These are phyloP conservation scores for Microdochium paspali DNA, from an alignment of 2,329 filamentous ascomycete genomes.

Conservation along the genomic window DNA sequence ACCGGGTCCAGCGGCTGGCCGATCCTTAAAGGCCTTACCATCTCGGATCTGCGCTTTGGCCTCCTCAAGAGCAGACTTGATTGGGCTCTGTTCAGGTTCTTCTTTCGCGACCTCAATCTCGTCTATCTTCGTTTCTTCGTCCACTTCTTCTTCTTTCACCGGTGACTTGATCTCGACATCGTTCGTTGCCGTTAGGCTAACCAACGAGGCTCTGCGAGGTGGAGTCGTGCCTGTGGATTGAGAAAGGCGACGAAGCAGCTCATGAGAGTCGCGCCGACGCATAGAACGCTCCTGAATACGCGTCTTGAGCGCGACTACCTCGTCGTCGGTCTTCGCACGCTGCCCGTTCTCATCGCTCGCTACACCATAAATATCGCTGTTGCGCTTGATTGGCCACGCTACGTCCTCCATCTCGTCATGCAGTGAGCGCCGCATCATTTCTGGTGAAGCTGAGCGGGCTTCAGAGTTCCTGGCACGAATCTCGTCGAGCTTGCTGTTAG, in stretches of 20 bases:
- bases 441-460: conserved; percentile 30
- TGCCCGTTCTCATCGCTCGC: conserved; percentile 1
- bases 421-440: conserved; percentile 20
- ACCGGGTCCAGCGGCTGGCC: conserved; percentile 35
- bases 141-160: conserved; percentile 1
- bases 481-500: conserved; percentile 41
- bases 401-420: conserved; percentile 10
- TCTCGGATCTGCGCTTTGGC: conserved; percentile 10
- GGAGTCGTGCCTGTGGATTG: conserved; percentile 37
- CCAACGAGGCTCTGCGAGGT: conserved; percentile 7
- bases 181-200: conserved; percentile 4
- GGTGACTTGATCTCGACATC: not conserved
- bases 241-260: conserved; percentile 39
- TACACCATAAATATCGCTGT: not conserved
- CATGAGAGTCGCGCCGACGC: conserved; percentile 8
- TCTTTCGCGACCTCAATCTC: conserved; percentile 2
- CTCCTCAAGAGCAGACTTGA: not conserved
- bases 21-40: conserved; percentile 13
- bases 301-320: conserved; percentile 16
- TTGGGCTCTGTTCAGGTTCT: not conserved
- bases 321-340: conserved; percentile 2
- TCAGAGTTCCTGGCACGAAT: conserved; percentile 40
- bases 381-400: conserved; percentile 2
- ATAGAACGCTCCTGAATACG: not conserved
- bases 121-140: conserved; percentile 7